Evolutionary conservation across 805 yeast species (phyloP), one percentile per base, ranked within the genome.

Genomic region (Yamadazyma sp.): DNA sequence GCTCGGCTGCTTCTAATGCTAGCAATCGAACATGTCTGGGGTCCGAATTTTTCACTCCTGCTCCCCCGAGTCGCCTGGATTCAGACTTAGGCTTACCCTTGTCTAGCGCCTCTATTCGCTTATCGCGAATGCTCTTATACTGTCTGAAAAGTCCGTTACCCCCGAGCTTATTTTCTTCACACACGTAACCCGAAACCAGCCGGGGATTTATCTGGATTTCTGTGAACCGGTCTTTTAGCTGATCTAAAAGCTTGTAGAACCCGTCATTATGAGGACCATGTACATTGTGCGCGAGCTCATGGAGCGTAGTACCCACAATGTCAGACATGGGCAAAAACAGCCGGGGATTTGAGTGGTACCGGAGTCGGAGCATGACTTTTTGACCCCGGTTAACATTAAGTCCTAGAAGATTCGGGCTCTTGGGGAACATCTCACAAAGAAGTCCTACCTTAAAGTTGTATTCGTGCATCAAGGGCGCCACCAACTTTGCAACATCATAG

Each of bases 401-500:
- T 0, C 98, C 98, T 9, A 90, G 62, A 14, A 91, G 62, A 11
- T 70, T 59, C 2, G 73, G 66, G 50, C 76, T 70, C 44, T 74
- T 80, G 3, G 98, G 98, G 45, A 67, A 83, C 75, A 91, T 85
- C 57, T 91, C 98, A 45, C 84, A 76, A 11, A 91, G 57, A 0
- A 73, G 62, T 0, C 78, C 80, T 2, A 90, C 91, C 37, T 73
- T 77, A 54, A 85, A 77, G 3, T 75, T 71, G 42, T 79, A 71
- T 28, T 76, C 75, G 41, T 78, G 75, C 80, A 91, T 85, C 36
- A 91, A 60, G 3, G 95, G 96, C 2, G 90, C 80, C 10, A 84
- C 93, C 21, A 71, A 59, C 17, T 68, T 71, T 3, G 91, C 90
- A 11, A 87, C 70, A 31, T 82, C 78, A 45, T 82, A 84, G 3